These are phyloP conservation scores for Calonectria pauciramosa DNA, from an alignment of 2,329 filamentous ascomycete species.

Conservation along the genomic window DNA sequence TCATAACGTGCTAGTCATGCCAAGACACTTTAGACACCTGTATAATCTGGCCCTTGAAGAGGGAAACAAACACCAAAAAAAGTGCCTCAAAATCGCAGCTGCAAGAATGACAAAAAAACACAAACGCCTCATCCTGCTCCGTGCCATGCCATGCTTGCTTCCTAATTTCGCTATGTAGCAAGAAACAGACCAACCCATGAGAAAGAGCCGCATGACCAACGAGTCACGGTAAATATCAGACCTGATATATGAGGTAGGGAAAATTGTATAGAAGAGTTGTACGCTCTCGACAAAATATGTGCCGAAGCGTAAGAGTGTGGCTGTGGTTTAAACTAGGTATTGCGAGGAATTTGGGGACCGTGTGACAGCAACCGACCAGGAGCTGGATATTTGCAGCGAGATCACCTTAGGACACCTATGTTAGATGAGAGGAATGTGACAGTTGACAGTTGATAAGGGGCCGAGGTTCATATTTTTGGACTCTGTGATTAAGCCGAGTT, in stretches of 20 bases:
- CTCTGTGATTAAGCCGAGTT: not conserved
- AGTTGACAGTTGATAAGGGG: slow-evolving; percentile 11
- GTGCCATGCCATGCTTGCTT: slow-evolving; percentile 31
- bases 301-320: not conserved
- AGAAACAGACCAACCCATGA: slow-evolving; percentile 3
- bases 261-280: not conserved
- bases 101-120: not conserved
- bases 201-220: not conserved
- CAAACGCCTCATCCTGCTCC: slow-evolving; percentile 23
- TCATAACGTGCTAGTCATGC: not conserved
- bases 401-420: slow-evolving; percentile 1
- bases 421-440: not conserved
- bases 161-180: slow-evolving; percentile 22
- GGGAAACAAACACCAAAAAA: not conserved
- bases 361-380: slow-evolving; percentile 3
- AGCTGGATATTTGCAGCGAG: not conserved
- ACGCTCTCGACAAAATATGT: not conserved
- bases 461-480: not conserved
- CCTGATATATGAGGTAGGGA: not conserved
- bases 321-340: not conserved
- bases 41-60: not conserved
- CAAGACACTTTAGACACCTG: not conserved
- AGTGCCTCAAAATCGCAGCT: not conserved
- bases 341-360: not conserved
- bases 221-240: not conserved